These are phyloP conservation scores for Rhipidocladum racemiflorum DNA, from an alignment of 176 grass and related monocot genomes.

Conservation along the genomic window DNA sequence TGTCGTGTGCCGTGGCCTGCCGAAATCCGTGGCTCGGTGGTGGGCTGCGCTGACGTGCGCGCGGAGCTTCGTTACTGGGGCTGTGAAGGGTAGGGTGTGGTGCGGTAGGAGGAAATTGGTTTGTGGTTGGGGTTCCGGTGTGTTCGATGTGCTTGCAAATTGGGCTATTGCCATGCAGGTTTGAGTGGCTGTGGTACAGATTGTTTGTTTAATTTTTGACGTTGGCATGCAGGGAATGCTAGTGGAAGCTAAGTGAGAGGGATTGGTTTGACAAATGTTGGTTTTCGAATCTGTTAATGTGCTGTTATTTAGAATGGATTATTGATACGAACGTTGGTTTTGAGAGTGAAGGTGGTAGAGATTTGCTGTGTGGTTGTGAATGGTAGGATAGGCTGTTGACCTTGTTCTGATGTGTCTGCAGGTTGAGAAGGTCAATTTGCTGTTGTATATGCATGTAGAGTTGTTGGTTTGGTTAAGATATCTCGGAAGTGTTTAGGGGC, in stretches of 20 bases:
- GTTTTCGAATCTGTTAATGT: neutral
- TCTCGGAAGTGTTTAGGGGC: neutral
- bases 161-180: neutral
- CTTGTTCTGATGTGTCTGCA: neutral
- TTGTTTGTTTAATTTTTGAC: neutral
- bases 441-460: neutral
- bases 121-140: neutral
- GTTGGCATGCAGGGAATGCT: neutral
- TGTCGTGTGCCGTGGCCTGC: neutral
- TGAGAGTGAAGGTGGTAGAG: neutral
- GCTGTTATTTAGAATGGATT: slow-evolving; percentile 13
- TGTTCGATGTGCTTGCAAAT: neutral
- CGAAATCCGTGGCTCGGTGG: neutral
- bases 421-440: neutral
- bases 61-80: neutral
- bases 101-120: neutral
- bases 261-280: neutral
- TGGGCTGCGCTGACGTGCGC: neutral
- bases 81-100: neutral
- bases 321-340: neutral
- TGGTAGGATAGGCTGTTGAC: neutral
- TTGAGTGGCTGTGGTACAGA: neutral
- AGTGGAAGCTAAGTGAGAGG: neutral
- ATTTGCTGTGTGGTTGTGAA: neutral
- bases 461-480: neutral